phyloP scores from a whole-genome alignment of 352 stramenopile genomes.

The Vaucheria bursata region DNA sequence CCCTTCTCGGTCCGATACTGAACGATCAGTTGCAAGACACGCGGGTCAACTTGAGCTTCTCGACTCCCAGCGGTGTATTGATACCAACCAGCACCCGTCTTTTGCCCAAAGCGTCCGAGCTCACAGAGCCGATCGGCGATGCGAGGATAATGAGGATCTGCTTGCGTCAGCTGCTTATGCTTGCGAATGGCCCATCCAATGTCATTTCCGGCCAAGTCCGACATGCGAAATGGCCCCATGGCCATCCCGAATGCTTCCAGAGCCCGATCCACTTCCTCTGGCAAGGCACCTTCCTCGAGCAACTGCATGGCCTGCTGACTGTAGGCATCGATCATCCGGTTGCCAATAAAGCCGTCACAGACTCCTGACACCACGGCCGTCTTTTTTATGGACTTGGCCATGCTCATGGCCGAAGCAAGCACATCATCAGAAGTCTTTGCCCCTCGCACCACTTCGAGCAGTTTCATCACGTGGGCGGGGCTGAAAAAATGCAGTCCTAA shows the following conservation, averaged over 20 bases:
- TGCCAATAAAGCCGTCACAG: constrained; percentile 75
- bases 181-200: constrained; percentile 54
- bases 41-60: too few relatives aligned
- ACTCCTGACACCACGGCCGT: constrained; percentile 70
- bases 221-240: constrained; percentile 63
- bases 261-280: constrained; percentile 52
- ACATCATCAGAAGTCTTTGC: constrained; percentile 54
- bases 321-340: constrained; percentile 66
- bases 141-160: constrained; percentile 36
- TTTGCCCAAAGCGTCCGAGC: constrained; percentile 27
- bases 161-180: constrained; percentile 19
- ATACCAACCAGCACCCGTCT: constrained; percentile 33
- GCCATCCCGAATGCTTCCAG: constrained; percentile 46
- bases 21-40: too few relatives aligned
- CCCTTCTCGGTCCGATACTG: too few relatives aligned
- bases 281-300: constrained; percentile 56
- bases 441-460: constrained; percentile 68
- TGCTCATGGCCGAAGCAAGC: constrained; percentile 57
- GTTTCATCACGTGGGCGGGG: constrained; percentile 39
- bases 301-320: too few relatives aligned
- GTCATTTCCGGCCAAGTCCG: constrained; percentile 71
- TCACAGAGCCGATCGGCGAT: constrained; percentile 32
- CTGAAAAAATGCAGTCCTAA: constrained; percentile 78
- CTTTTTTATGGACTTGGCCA: too few relatives aligned
- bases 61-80: too few relatives aligned